Evolutionary conservation across 345 rosid species (phyloP).

Genomic region (Turritis glabra): DNA sequence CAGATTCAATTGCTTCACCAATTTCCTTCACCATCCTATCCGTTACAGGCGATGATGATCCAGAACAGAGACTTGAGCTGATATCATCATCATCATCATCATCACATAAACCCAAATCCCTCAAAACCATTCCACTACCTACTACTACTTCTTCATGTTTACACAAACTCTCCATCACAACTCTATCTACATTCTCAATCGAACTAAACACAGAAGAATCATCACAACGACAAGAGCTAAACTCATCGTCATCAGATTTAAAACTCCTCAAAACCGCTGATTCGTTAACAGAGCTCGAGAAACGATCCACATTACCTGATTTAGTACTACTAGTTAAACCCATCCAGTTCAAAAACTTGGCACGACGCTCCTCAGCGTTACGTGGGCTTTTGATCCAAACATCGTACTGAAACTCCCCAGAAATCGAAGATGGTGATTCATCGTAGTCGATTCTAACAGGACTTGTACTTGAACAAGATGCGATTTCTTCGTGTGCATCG

Average conservation of each 20-base stretch:
- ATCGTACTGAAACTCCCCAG: conserved; percentile 46
- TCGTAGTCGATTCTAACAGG: conserved; percentile 15
- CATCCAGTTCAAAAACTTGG: conserved; percentile 66
- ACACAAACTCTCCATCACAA: conserved; percentile 22
- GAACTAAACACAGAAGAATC: conserved; percentile 33
- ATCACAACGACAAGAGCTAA: conserved; percentile 53
- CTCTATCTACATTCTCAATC: conserved; percentile 30
- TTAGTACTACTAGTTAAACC: conserved; percentile 11
- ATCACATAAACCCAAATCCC: conserved; percentile 38
- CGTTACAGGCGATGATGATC: conserved; percentile 39
- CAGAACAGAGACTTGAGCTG: conserved; percentile 49
- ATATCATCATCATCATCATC: conserved; percentile 55
- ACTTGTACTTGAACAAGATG: conserved; percentile 43
- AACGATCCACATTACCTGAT: conserved; percentile 35
- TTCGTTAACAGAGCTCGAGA: conserved; percentile 34
- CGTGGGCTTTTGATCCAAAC: conserved; percentile 65
- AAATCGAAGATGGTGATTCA: conserved; percentile 13
- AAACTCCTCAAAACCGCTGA: conserved; percentile 53
- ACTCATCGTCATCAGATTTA: conserved; percentile 55
- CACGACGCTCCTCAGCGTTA: conserved; percentile 60
- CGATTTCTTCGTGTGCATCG: conserved; percentile 69
- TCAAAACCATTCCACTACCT: conserved; percentile 56
- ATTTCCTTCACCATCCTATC: conserved; percentile 25
- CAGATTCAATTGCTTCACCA: background rate
- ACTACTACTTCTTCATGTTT: conserved; percentile 35